These are phyloP conservation scores for Gloeopeniophorella convolvens DNA, from an alignment of 768 basidiomycete genomes.

Conservation along the genomic window DNA sequence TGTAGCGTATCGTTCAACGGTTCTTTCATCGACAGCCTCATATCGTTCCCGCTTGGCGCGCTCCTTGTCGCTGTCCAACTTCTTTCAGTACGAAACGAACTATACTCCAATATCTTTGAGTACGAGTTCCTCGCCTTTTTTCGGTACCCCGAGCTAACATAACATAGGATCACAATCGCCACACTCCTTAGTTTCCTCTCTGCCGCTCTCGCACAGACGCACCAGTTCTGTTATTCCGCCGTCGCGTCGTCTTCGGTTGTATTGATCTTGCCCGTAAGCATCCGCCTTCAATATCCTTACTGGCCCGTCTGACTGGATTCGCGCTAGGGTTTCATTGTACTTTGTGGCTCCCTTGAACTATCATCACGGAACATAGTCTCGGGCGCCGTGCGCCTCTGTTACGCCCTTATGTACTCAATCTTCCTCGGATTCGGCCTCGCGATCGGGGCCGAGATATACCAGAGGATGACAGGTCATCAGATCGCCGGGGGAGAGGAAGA, in stretches of 20 bases:
- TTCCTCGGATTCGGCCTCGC: slow-evolving; percentile 78
- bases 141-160: slow-evolving; percentile 3
- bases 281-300: not conserved
- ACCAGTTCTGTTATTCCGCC: slow-evolving; percentile 75
- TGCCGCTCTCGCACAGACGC: slow-evolving; percentile 62
- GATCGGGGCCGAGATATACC: slow-evolving; percentile 67
- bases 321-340: slow-evolving; percentile 54
- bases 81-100: slow-evolving; percentile 63
- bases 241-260: slow-evolving; percentile 72
- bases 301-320: not conserved
- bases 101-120: slow-evolving; percentile 80
- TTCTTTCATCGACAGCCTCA: slow-evolving; percentile 69
- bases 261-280: slow-evolving; percentile 65
- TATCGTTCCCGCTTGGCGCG: slow-evolving; percentile 69
- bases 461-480: slow-evolving; percentile 41
- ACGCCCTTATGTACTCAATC: slow-evolving; percentile 71
- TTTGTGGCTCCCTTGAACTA: slow-evolving; percentile 70
- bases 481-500: slow-evolving; percentile 50
- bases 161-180: slow-evolving; percentile 64
- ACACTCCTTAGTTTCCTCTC: slow-evolving; percentile 74
- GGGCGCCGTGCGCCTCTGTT: slow-evolving; percentile 80
- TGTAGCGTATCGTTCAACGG: slow-evolving; percentile 68
- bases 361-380: slow-evolving; percentile 76
- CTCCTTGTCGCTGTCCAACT: slow-evolving; percentile 69
- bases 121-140: slow-evolving; percentile 25